phyloP scores from a whole-genome alignment of 305 asterid species.

The Galium porrigens region DNA sequence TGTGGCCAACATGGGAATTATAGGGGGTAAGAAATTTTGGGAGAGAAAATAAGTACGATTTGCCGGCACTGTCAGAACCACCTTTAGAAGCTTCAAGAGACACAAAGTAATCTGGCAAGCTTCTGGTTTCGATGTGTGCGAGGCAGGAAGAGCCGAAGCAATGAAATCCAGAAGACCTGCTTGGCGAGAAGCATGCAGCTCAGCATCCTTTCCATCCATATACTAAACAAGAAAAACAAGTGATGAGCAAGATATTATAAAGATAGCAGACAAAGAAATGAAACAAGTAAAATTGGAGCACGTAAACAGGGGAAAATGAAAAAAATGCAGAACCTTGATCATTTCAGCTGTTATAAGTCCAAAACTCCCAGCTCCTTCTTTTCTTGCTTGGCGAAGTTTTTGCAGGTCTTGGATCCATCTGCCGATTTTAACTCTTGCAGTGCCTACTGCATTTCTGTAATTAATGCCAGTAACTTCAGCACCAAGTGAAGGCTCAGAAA shows the following conservation, averaged over 20 bases:
- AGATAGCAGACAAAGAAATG: constrained; percentile 8
- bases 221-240: constrained; percentile 33
- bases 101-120: constrained; percentile 73
- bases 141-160: constrained; percentile 96
- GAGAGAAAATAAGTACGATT: constrained; percentile 85
- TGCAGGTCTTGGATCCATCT: constrained; percentile 97
- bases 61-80: constrained; percentile 41
- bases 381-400: constrained; percentile 89
- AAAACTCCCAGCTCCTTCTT: constrained; percentile 80
- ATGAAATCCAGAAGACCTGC: constrained; percentile 94
- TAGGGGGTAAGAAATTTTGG: constrained; percentile 86
- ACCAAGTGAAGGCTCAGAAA: constrained; percentile 61
- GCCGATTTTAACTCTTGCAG: constrained; percentile 74
- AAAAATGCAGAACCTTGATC: constrained; percentile 45
- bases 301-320: too few species aligned
- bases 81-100: constrained; percentile 73
- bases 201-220: constrained; percentile 87
- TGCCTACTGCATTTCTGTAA: constrained; percentile 68
- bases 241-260: constrained; percentile 18
- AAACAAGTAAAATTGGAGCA: constrained; percentile 8
- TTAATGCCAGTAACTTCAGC: constrained; percentile 71
- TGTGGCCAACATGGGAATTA: constrained; percentile 88
- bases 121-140: constrained; percentile 91
- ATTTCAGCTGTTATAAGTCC: constrained; percentile 86
- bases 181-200: constrained; percentile 90